Evolutionary conservation across 164 flowering plant species (phyloP).

Genomic region (Berberis thunbergii): DNA sequence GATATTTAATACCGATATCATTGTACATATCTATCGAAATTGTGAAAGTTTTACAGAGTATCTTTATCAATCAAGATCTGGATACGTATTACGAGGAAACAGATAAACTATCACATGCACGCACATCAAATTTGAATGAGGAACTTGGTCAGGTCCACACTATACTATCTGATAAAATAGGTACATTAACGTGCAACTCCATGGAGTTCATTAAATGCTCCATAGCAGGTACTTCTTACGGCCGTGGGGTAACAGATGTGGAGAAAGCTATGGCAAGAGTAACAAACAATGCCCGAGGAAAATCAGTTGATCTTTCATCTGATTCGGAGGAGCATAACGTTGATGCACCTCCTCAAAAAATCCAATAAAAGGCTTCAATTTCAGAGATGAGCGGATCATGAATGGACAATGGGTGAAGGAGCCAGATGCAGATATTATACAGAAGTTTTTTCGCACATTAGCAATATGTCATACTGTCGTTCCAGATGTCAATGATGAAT

Average conservation of each 20-base stretch:
- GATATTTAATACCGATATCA: constrained; percentile 82
- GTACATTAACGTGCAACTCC: constrained; percentile 84
- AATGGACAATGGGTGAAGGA: constrained; percentile 71
- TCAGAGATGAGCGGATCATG: constrained; percentile 70
- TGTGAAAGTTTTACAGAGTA: constrained; percentile 80
- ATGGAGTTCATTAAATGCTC: constrained; percentile 93
- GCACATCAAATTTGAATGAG: constrained; percentile 85
- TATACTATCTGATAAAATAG: constrained; percentile 86
- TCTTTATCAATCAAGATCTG: constrained; percentile 72
- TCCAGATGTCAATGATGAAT: constrained; percentile 40
- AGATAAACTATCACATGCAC: constrained; percentile 67
- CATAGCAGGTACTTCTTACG: constrained; percentile 70
- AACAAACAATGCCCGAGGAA: constrained; percentile 13
- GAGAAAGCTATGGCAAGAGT: constrained; percentile 52
- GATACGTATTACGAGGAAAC: constrained; percentile 73
- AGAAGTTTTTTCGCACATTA: constrained; percentile 62
- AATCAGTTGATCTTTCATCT: constrained; percentile 15
- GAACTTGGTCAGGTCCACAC: constrained; percentile 85
- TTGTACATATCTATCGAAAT: constrained; percentile 81
- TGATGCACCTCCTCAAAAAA: constrained; percentile 12
- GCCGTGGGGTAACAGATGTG: constrained; percentile 72
- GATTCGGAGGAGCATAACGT: constrained; percentile 11
- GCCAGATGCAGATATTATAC: constrained; percentile 43
- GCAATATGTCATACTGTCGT: constrained; percentile 82
- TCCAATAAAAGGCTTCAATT: constrained; percentile 70